phyloP scores from a whole-genome alignment of 345 rosid species.

The Gossypium herbaceum region DNA sequence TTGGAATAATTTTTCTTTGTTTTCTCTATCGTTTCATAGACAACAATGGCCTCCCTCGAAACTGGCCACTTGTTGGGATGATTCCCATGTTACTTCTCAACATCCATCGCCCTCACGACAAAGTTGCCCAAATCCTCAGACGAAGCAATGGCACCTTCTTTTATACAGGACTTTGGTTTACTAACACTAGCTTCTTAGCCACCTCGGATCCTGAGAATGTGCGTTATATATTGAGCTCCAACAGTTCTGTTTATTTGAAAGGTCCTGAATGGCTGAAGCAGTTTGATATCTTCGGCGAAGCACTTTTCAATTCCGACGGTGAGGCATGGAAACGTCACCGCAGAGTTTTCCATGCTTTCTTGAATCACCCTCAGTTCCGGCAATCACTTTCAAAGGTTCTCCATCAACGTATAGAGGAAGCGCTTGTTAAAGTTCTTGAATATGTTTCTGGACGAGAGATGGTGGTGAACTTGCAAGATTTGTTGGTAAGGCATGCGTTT shows the following conservation, averaged over 20 bases:
- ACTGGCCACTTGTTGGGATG: constrained; percentile 16
- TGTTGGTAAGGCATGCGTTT: constrained; percentile 10
- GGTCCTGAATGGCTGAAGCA: constrained; percentile 11
- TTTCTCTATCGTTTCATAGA: neutral
- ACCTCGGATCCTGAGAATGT: constrained; percentile 9
- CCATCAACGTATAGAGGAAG: neutral
- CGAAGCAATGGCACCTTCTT: constrained; percentile 3
- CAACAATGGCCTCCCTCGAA: constrained; percentile 4
- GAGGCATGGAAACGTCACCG: constrained; percentile 23
- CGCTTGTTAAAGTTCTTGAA: constrained; percentile 16
- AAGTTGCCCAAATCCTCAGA: neutral
- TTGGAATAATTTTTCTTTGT: neutral
- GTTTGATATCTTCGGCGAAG: constrained; percentile 23
- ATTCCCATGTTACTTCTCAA: constrained; percentile 2
- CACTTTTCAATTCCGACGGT: constrained; percentile 15
- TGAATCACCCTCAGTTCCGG: neutral
- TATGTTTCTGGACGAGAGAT: neutral
- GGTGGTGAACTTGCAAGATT: constrained; percentile 24
- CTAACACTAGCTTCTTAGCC: neutral
- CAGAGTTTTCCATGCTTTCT: neutral
- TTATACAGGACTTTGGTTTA: neutral
- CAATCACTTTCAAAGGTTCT: neutral
- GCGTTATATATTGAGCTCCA: constrained; percentile 6
- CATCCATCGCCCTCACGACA: neutral
- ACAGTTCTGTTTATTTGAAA: neutral